Conservation (phyloP, 768 basidiomycete species). For the Boletus edulis region DNA sequence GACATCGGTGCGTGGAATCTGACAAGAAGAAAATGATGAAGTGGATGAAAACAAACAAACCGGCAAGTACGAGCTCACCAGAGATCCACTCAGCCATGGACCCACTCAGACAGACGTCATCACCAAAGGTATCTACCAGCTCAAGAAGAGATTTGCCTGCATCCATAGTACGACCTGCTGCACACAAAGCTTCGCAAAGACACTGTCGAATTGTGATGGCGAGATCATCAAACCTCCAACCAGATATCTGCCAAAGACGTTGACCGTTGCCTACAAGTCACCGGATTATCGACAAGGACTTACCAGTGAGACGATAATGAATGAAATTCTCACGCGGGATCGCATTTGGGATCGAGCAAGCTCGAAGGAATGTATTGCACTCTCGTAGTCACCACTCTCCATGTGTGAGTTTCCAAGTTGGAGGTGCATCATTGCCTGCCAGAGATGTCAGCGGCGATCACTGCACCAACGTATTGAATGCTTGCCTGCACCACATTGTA, state of each 20-base stretch:
- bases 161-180: background rate
- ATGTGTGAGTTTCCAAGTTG: background rate
- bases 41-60: background rate
- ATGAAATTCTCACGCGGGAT: background rate
- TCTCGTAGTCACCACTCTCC: background rate
- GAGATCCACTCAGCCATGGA: background rate
- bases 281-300: background rate
- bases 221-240: background rate
- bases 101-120: no score
- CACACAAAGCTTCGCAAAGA: background rate
- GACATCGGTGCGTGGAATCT: background rate
- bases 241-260: background rate
- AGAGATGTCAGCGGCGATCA: no score
- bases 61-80: background rate
- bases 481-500: no score
- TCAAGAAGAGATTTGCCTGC: background rate
- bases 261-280: background rate
- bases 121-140: background rate
- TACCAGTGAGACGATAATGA: background rate
- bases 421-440: no score
- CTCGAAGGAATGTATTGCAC: background rate
- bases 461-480: no score
- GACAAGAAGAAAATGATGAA: background rate
- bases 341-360: background rate
- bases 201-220: background rate